phyloP scores from a whole-genome alignment of 257 asterid genomes.

The Lantana camara region DNA sequence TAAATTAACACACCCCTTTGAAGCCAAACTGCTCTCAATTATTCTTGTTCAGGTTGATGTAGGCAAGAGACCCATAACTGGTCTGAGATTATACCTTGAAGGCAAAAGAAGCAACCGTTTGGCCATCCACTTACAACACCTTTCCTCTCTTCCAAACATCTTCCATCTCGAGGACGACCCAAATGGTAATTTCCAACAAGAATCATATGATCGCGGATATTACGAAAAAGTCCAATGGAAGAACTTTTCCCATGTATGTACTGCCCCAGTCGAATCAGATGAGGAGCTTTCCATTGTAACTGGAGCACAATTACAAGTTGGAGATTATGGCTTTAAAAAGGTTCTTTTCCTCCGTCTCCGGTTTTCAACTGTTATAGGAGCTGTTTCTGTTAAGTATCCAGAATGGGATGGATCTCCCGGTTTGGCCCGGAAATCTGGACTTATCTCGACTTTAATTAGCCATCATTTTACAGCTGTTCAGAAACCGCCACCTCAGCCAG shows the following conservation, averaged over 20 bases:
- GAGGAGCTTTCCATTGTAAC: conserved; percentile 87
- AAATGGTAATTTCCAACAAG: conserved; percentile 53
- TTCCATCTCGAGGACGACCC: conserved; percentile 85
- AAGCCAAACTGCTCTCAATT: conserved; percentile 7
- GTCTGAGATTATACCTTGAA: conserved; percentile 88
- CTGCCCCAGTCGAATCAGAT: conserved; percentile 92
- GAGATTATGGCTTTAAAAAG: conserved; percentile 81
- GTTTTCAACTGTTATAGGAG: conserved; percentile 76
- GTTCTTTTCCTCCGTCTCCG: conserved; percentile 73
- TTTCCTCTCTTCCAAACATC: conserved; percentile 85
- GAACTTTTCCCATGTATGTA: conserved; percentile 94
- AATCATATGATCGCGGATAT: conserved; percentile 69
- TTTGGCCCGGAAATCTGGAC: conserved; percentile 89
- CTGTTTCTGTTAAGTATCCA: conserved; percentile 62
- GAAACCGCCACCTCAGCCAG: conserved; percentile 80
- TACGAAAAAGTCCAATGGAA: conserved; percentile 94
- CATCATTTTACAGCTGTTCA: conserved; percentile 81
- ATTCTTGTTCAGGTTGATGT: conserved; percentile 79
- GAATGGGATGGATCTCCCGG: conserved; percentile 99
- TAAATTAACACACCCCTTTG: conserved; percentile 1
- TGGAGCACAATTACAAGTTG: conserved; percentile 81
- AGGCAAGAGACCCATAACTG: conserved; percentile 93
- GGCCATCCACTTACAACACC: conserved; percentile 94
- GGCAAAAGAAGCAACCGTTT: conserved; percentile 92
- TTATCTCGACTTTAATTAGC: conserved; percentile 89